A percentile compares a stretch with the other conserved stretches of the same genome.
These are phyloP conservation scores for Stellera chamaejasme DNA, from an alignment of 345 rosid species.

Conservation along the genomic window DNA sequence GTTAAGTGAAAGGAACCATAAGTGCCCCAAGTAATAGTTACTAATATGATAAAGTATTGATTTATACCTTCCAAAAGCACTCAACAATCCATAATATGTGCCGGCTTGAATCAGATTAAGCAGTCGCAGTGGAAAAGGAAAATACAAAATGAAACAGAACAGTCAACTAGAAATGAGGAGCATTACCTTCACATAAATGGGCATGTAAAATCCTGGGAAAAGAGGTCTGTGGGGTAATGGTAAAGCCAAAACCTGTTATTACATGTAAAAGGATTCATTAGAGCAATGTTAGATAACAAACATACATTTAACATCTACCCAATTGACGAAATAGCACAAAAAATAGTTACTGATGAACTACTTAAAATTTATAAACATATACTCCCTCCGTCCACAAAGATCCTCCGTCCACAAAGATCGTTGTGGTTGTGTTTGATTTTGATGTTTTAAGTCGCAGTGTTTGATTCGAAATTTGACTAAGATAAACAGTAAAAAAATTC, in stretches of 20 bases:
- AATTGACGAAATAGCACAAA: not conserved
- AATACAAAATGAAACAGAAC: not conserved
- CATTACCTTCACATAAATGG: conserved; percentile 88
- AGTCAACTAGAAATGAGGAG: not conserved
- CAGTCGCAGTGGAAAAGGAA: too few species aligned
- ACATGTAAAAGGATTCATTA: conserved; percentile 3
- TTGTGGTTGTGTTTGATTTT: too few species aligned
- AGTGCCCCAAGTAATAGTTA: not conserved
- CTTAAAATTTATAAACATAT: too few species aligned
- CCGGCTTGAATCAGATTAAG: not conserved
- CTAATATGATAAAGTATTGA: not conserved
- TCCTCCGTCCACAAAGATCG: too few species aligned
- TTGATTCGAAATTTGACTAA: too few species aligned
- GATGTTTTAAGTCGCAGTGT: too few species aligned
- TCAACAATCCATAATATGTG: conserved; percentile 2
- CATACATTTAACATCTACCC: not conserved
- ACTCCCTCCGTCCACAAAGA: too few species aligned
- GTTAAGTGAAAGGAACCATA: not conserved
- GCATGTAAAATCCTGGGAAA: conserved; percentile 98
- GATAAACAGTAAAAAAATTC: too few species aligned
- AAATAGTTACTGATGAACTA: too few species aligned
- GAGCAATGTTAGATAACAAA: not conserved
- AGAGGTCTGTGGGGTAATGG: conserved; percentile 91
- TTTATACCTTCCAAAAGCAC: conserved; percentile 4
- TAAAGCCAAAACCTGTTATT: conserved; percentile 81